A percentile compares a stretch with the other conserved stretches of the same genome.
These are phyloP conservation scores for Mallotus repandus DNA, from an alignment of 441 rosid species.

Conservation along the genomic window DNA sequence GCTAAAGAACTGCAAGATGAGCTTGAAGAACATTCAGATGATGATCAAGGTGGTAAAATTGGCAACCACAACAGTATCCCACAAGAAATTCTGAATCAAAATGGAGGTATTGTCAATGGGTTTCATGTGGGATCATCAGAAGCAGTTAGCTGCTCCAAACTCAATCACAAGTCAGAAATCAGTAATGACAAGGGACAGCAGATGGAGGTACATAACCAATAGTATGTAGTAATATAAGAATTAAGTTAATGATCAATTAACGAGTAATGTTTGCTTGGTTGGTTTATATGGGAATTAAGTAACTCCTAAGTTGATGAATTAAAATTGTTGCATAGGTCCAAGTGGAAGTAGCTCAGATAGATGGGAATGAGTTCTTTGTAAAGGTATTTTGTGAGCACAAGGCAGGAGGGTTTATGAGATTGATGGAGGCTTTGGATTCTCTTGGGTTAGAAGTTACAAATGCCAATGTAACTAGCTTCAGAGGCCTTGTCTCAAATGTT, in stretches of 20 bases:
- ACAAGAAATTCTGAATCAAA: constrained; percentile 38
- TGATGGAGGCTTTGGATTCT: constrained; percentile 81
- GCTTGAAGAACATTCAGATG: constrained; percentile 74
- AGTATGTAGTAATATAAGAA: no score
- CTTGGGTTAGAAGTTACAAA: constrained; percentile 80
- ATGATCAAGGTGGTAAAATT: constrained; percentile 42
- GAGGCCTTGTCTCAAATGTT: constrained; percentile 82
- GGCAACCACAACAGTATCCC: constrained; percentile 35
- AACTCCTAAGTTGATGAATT: neutral
- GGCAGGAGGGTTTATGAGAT: constrained; percentile 73
- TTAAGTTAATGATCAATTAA: no score
- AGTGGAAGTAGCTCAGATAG: constrained; percentile 84
- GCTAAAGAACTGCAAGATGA: constrained; percentile 81
- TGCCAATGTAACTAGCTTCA: constrained; percentile 72
- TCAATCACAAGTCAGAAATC: constrained; percentile 41
- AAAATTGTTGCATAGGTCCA: constrained; percentile 46
- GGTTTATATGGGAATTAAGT: no score
- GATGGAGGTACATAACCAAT: constrained; percentile 59
- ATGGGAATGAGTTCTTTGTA: constrained; percentile 79
- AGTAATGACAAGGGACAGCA: constrained; percentile 66
- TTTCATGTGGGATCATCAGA: constrained; percentile 43
- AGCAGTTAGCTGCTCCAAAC: constrained; percentile 36
- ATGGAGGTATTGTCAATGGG: constrained; percentile 22
- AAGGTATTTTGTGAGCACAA: constrained; percentile 87
- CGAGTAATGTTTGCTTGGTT: no score